These are phyloP conservation scores for Bocquillonia castaneifolia DNA, from an alignment of 441 rosid species.

Conservation along the genomic window DNA sequence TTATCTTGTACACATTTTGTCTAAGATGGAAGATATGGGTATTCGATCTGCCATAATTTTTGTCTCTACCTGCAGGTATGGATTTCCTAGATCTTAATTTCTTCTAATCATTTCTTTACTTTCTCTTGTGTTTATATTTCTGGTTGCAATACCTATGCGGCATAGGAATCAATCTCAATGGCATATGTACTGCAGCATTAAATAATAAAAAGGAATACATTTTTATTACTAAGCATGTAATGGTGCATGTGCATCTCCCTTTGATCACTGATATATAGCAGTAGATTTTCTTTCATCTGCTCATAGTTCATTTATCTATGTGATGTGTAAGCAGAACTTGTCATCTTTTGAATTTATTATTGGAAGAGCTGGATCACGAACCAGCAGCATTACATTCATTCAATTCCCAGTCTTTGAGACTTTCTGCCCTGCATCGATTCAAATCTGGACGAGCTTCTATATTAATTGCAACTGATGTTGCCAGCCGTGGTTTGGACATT, in stretches of 20 bases:
- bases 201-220: not conserved
- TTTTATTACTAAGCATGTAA: not conserved
- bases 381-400: conserved; percentile 70
- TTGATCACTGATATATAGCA: not conserved
- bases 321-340: conserved; percentile 50
- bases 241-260: not conserved
- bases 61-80: conserved; percentile 89
- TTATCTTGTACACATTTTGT: conserved; percentile 65
- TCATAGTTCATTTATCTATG: conserved; percentile 4
- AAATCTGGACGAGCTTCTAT: conserved; percentile 77
- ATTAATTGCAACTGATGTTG: conserved; percentile 91
- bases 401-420: conserved; percentile 73
- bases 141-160: not conserved
- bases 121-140: not conserved
- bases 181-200: not conserved
- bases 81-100: conserved; percentile 11
- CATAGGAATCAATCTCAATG: not conserved
- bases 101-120: not conserved
- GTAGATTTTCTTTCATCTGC: not conserved
- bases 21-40: conserved; percentile 79
- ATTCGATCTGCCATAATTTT: conserved; percentile 87
- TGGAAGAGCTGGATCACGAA: conserved; percentile 83
- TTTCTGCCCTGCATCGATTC: conserved; percentile 71
- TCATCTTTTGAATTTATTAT: conserved; percentile 63
- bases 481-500: conserved; percentile 92